Base-by-base conservation (phyloP, 129 eudicot genomes). In the Gnaphalium uliginosum region DNA sequence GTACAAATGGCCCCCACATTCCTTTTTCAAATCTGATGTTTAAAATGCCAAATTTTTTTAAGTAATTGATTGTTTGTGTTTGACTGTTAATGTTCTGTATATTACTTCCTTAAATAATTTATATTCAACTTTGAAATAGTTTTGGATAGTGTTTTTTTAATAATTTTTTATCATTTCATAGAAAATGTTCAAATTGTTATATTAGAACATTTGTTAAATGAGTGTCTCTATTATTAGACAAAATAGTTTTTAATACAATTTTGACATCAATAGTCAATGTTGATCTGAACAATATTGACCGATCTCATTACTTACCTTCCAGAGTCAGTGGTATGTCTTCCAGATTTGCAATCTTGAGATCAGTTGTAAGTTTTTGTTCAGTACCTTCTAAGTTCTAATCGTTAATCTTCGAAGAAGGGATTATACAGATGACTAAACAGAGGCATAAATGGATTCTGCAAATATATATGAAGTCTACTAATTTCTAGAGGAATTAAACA, bases 361-460 rank as follows among this genome's bases (percentile, higher is more conserved):
- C 5, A 35, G 41, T 35, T 35, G 0, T 35, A 35, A 29, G 32
- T 2, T 35, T 35, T 35, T 4, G 41, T 35, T 35, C 41, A 35
- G 41, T 35, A 35, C 1, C 41, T 7, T 35, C 41, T 35, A 35
- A 29, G 32, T 29, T 29, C 1, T 54, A 54, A n/a, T 54, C 10
- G 11, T 56, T n/a, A 5, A 8, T 35, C 41, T 3, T n/a, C n/a
- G n/a, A 56, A 56, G 61, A 56, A 56, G 8, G 61, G 23, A 25
- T 48, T 15, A 69, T 5, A 69, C 19, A 27, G 10, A 71, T 71
- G 50, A 71, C 76, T 54, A 56, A 39, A 25, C 6, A 32, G 61
- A 30, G 50, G 21, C 48, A 29, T 54, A 71, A 53, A 13, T 35
- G 41, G 41, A 1, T 35, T 35, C 41, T 35, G 9, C 5, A 35